These are phyloP conservation scores for Trichaptum fuscoviolaceum DNA, from an alignment of 768 basidiomycete species.

Conservation along the genomic window DNA sequence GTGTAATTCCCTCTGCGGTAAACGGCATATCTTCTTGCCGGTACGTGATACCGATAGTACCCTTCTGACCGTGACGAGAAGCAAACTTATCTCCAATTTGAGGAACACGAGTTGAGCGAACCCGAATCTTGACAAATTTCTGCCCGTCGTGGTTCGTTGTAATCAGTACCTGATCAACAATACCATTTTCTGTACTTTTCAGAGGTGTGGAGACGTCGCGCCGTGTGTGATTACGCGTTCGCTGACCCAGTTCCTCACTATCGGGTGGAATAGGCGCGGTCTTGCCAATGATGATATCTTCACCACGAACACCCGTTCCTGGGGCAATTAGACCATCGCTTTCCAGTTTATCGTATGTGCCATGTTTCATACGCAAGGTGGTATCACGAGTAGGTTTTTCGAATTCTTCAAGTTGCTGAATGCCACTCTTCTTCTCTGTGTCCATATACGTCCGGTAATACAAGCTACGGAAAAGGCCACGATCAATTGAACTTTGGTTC, in stretches of 20 bases:
- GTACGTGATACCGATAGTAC: slow-evolving; percentile 99
- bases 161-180: slow-evolving; percentile 94
- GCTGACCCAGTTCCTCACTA: slow-evolving; percentile 94
- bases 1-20: slow-evolving; percentile 92
- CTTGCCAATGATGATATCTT: slow-evolving; percentile 99
- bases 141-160: slow-evolving; percentile 95
- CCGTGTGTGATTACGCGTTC: slow-evolving; percentile 88
- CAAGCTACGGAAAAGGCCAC: slow-evolving; percentile 96
- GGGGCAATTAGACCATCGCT: slow-evolving; percentile 95
- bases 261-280: slow-evolving; percentile 96
- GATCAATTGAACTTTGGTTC: slow-evolving; percentile 98
- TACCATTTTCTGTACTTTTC: slow-evolving; percentile 97
- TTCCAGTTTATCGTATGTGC: slow-evolving; percentile 97
- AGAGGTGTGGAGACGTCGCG: slow-evolving; percentile 96
- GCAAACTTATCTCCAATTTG: slow-evolving; percentile 99
- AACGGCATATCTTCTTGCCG: slow-evolving; percentile 99
- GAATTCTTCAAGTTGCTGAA: slow-evolving; percentile 90
- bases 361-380: slow-evolving; percentile 95
- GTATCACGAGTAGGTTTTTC: slow-evolving; percentile 93
- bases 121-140: slow-evolving; percentile 97
- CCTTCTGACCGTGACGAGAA: slow-evolving; percentile 98
- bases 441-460: slow-evolving; percentile 99
- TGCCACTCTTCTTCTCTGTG: slow-evolving; percentile 92
- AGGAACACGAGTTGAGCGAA: slow-evolving; percentile 92
- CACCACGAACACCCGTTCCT: slow-evolving; percentile 90